Percentiles rank a stretch among this genome's conserved stretches.
Evolutionary conservation across 2,329 filamentous ascomycete species (phyloP).

Genomic region (Nigrospora sphaerica): DNA sequence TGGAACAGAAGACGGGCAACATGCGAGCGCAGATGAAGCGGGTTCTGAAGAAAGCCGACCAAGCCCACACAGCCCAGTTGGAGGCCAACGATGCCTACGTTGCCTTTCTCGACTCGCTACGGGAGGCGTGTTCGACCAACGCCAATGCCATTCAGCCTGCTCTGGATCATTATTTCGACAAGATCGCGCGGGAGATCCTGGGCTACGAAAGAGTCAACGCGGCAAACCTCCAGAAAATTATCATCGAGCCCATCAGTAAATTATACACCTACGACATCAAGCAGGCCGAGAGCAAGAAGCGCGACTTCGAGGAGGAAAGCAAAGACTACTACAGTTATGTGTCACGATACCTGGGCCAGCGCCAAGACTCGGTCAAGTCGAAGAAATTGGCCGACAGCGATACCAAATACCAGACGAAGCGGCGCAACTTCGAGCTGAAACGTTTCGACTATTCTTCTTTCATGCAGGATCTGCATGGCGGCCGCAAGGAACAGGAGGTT

Average conservation of each 20-base stretch:
- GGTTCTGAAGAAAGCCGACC: slow-evolving; percentile 88
- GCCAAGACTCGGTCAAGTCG: slow-evolving; percentile 91
- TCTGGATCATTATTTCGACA: slow-evolving; percentile 96
- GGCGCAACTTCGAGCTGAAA: slow-evolving; percentile 91
- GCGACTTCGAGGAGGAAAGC: slow-evolving; percentile 97
- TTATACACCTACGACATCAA: slow-evolving; percentile 96
- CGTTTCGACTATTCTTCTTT: slow-evolving; percentile 98
- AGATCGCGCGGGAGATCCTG: slow-evolving; percentile 86
- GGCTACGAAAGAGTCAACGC: slow-evolving; percentile 81
- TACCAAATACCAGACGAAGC: slow-evolving; percentile 90
- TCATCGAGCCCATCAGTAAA: slow-evolving; percentile 89
- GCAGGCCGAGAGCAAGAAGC: slow-evolving; percentile 91
- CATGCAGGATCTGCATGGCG: slow-evolving; percentile 97
- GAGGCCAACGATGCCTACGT: slow-evolving; percentile 81
- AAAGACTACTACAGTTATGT: slow-evolving; percentile 98
- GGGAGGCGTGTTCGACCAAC: slow-evolving; percentile 84
- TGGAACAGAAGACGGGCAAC: slow-evolving; percentile 93
- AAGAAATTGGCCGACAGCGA: slow-evolving; percentile 96
- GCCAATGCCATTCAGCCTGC: slow-evolving; percentile 95
- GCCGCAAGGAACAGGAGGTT: slow-evolving; percentile 96
- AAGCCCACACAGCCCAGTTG: slow-evolving; percentile 70
- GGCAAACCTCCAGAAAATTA: slow-evolving; percentile 77
- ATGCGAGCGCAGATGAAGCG: slow-evolving; percentile 96
- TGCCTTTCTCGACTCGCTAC: slow-evolving; percentile 76
- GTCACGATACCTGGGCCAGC: slow-evolving; percentile 88